Evolutionary conservation across 164 flowering plant genomes (phyloP).

Genomic region (Vitis labrusca): DNA sequence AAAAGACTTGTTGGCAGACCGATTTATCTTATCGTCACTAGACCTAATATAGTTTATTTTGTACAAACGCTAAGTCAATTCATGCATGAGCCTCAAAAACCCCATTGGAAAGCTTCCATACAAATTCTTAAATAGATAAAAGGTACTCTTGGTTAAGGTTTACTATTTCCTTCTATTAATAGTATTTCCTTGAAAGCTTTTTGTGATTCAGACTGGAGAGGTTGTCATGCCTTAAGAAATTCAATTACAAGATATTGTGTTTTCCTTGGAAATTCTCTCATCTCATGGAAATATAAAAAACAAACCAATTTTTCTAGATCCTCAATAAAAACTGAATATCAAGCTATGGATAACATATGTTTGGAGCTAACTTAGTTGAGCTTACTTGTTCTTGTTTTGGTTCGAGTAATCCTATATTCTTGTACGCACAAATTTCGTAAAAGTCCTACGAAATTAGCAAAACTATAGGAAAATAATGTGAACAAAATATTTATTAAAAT

Average conservation of each 20-base stretch:
- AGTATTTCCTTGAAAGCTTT: not conserved
- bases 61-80: not conserved
- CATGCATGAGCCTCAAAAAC: not conserved
- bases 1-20: not conserved
- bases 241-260: constrained; percentile 2
- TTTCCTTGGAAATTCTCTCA: not conserved
- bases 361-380: not conserved
- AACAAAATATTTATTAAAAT: too few relatives aligned
- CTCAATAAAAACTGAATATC: not conserved
- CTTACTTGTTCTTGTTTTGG: too few relatives aligned
- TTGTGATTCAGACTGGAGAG: not conserved
- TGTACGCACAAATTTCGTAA: too few relatives aligned
- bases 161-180: not conserved
- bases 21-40: not conserved
- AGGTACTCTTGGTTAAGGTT: not conserved
- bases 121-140: not conserved
- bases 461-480: too few relatives aligned
- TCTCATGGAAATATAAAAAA: not conserved
- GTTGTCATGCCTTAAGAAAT: not conserved
- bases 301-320: not conserved
- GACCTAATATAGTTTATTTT: constrained; percentile 1
- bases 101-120: not conserved
- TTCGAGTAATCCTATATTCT: too few relatives aligned
- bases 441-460: too few relatives aligned
- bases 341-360: not conserved